A percentile compares a stretch with the other conserved stretches of the same genome.
Conservation (phyloP, 2,329 filamentous ascomycete genomes). For the Didymella glomerata region DNA sequence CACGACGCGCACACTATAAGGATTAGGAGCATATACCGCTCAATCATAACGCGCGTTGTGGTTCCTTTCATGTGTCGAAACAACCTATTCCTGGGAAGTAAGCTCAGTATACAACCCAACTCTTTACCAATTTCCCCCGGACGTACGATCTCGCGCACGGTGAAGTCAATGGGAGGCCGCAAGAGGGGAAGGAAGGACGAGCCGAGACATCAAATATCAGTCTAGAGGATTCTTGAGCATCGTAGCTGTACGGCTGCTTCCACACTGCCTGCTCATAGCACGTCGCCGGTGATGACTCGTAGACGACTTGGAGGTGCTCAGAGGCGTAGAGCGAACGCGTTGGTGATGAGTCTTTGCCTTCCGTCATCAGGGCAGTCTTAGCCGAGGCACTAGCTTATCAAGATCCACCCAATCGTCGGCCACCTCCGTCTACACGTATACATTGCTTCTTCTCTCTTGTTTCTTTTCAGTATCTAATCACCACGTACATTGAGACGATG, state of each 20-base stretch:
- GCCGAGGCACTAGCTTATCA: slow-evolving; percentile 32
- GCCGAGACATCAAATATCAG: not conserved
- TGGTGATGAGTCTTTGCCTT: slow-evolving; percentile 8
- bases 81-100: not conserved
- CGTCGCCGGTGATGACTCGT: not conserved
- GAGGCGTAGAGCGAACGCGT: not conserved
- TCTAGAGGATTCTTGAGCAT: not conserved
- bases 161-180: not conserved
- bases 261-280: not conserved
- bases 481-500: slow-evolving; percentile 15
- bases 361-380: slow-evolving; percentile 17
- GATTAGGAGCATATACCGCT: not conserved
- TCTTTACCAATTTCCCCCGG: not conserved
- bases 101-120: not conserved
- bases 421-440: slow-evolving; percentile 26
- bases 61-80: not conserved
- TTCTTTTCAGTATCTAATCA: not conserved
- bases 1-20: not conserved
- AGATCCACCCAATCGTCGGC: slow-evolving; percentile 31
- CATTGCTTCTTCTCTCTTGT: not conserved
- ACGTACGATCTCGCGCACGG: no score
- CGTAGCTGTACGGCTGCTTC: not conserved
- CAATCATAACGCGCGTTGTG: not conserved
- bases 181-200: not conserved
- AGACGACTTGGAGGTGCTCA: not conserved